Evolutionary conservation across 1,139 yeast species (phyloP).

Genomic region (Saccharomycopsis hybrid): DNA sequence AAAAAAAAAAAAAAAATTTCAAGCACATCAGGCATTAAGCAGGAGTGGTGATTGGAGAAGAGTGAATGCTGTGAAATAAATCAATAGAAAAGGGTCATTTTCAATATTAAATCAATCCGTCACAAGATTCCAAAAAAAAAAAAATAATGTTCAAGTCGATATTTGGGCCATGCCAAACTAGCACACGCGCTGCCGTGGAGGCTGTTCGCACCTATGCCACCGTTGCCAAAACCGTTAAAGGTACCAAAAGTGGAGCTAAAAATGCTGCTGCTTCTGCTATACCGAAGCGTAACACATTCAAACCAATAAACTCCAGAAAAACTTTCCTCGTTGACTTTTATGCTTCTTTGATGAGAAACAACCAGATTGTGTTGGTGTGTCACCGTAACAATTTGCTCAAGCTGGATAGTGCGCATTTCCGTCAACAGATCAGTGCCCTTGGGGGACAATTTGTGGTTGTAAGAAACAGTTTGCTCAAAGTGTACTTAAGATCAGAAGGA

Average conservation of each 20-base stretch:
- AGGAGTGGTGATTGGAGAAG: too few relatives aligned
- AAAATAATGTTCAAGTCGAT: neutral
- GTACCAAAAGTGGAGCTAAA: slow-evolving; percentile 2
- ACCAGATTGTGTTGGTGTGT: slow-evolving; percentile 63
- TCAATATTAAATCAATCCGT: too few relatives aligned
- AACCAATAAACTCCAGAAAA: slow-evolving; percentile 60
- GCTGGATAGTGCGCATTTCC: slow-evolving; percentile 55
- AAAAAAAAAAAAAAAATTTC: too few relatives aligned
- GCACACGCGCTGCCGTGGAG: neutral
- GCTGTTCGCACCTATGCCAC: slow-evolving; percentile 8
- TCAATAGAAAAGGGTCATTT: too few relatives aligned
- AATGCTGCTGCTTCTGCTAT: too few relatives aligned
- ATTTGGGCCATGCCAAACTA: neutral
- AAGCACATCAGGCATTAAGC: too few relatives aligned
- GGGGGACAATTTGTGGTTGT: slow-evolving; percentile 67
- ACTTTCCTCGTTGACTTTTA: slow-evolving; percentile 79
- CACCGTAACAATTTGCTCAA: slow-evolving; percentile 81
- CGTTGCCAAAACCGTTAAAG: too few relatives aligned
- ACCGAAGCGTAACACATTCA: slow-evolving; percentile 38
- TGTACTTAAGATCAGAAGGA: slow-evolving; percentile 64
- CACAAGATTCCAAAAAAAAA: too few relatives aligned
- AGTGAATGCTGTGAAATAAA: too few relatives aligned
- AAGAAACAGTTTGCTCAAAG: slow-evolving; percentile 63
- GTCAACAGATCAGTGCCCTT: slow-evolving; percentile 52
- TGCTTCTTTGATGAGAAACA: slow-evolving; percentile 58